Evolutionary conservation across 164 flowering plant species (phyloP).

Genomic region (Vitis rotundifolia): DNA sequence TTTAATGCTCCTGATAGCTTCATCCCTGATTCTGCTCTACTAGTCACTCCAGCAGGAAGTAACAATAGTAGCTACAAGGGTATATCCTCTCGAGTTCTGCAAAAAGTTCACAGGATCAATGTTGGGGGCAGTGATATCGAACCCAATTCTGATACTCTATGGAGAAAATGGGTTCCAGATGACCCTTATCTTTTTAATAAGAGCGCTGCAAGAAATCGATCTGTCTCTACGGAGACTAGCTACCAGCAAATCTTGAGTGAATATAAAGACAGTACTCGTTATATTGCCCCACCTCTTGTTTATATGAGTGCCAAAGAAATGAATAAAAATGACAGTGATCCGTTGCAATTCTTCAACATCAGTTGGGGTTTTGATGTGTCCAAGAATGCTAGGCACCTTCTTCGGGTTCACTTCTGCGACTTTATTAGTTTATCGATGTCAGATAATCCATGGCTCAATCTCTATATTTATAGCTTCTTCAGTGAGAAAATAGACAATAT

Average conservation of each 20-base stretch:
- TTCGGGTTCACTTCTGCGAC: slow-evolving; percentile 20
- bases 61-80: background rate
- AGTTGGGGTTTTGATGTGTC: slow-evolving; percentile 2
- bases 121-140: slow-evolving; percentile 4
- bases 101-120: slow-evolving; percentile 11
- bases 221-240: too few species aligned
- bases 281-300: slow-evolving; percentile 7
- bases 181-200: background rate
- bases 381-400: background rate
- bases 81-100: slow-evolving; percentile 3
- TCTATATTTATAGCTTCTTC: background rate
- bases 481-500: background rate
- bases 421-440: background rate
- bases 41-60: background rate
- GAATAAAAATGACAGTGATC: background rate
- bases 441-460: background rate
- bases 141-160: background rate
- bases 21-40: background rate
- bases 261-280: background rate
- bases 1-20: background rate
- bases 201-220: too few species aligned
- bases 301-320: background rate
- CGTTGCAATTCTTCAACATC: background rate
- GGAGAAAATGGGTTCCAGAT: slow-evolving; percentile 15
- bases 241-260: too few species aligned